A percentile compares a stretch with the other conserved stretches of the same genome.
Evolutionary conservation across 2,329 filamentous ascomycete genomes (phyloP).

Genomic region (Exophiala calicioides): DNA sequence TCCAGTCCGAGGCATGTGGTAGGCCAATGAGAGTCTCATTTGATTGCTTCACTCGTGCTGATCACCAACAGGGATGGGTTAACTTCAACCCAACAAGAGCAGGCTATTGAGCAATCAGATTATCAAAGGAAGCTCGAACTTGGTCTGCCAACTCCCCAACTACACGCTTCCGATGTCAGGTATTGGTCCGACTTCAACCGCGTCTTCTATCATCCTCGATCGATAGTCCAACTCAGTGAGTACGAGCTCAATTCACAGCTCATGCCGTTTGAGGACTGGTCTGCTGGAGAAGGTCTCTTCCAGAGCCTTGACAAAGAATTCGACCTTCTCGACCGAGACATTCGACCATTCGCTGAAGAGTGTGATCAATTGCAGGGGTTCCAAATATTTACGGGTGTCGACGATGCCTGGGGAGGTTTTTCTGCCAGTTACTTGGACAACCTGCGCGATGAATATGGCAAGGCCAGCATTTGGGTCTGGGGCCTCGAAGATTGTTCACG

Average conservation of each 20-base stretch:
- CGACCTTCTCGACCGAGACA: constrained; percentile 85
- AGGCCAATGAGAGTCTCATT: background rate
- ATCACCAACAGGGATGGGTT: constrained; percentile 22
- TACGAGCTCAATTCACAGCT: constrained; percentile 79
- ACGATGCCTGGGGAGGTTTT: constrained; percentile 83
- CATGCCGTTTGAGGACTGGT: constrained; percentile 79
- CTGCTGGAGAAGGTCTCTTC: constrained; percentile 74
- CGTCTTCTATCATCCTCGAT: constrained; percentile 87
- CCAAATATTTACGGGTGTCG: constrained; percentile 70
- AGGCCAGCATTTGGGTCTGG: constrained; percentile 84
- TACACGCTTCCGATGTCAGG: constrained; percentile 72
- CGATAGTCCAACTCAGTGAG: constrained; percentile 82
- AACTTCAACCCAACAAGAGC: constrained; percentile 64
- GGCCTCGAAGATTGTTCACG: constrained; percentile 67
- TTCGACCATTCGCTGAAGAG: constrained; percentile 86
- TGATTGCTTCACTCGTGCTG: too few species aligned
- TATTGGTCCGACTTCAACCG: constrained; percentile 98
- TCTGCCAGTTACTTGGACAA: constrained; percentile 71
- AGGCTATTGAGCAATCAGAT: constrained; percentile 66
- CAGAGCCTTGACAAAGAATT: constrained; percentile 72
- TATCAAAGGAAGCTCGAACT: constrained; percentile 81
- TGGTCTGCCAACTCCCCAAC: constrained; percentile 62
- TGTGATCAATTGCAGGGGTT: constrained; percentile 89
- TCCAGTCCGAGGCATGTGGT: constrained; percentile 3
- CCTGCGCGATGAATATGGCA: constrained; percentile 86